phyloP scores from a whole-genome alignment of 2,329 filamentous ascomycete genomes.

The Trichoderma guizhouense region DNA sequence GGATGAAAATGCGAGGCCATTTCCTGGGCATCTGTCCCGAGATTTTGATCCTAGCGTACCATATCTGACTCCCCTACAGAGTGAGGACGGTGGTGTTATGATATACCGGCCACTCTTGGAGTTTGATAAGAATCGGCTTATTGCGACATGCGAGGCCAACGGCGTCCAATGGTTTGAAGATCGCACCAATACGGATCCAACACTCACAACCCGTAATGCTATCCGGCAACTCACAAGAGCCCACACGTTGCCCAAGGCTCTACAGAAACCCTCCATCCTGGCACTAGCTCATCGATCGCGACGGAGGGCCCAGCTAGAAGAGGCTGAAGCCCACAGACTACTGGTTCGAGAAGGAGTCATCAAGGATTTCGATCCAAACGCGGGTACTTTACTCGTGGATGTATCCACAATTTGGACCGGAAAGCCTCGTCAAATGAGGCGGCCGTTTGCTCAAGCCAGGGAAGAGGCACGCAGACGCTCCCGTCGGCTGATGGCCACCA shows the following conservation, averaged over 20 bases:
- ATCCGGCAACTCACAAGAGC: constrained; percentile 63
- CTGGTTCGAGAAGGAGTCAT: constrained; percentile 48
- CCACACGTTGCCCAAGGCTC: constrained; percentile 62
- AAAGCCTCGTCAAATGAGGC: constrained; percentile 8
- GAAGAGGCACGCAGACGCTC: constrained; percentile 31
- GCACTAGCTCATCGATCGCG: constrained; percentile 54
- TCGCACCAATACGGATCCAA: constrained; percentile 73
- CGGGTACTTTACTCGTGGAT: constrained; percentile 46
- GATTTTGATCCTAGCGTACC: constrained; percentile 26
- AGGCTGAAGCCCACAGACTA: constrained; percentile 52
- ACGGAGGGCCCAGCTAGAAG: constrained; percentile 41
- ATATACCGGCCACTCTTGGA: constrained; percentile 67
- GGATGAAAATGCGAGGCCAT: constrained; percentile 27
- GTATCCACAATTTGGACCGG: constrained; percentile 37
- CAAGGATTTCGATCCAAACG: constrained; percentile 45
- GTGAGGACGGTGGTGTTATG: constrained; percentile 64
- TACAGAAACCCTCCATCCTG: constrained; percentile 64
- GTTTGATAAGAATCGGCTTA: constrained; percentile 70
- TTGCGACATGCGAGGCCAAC: constrained; percentile 68
- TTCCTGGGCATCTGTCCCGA: constrained; percentile 26
- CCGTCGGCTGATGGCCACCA: constrained; percentile 43
- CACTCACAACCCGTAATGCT: constrained; percentile 76
- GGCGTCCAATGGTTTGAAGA: constrained; percentile 78
- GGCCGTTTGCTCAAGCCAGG: constrained; percentile 25
- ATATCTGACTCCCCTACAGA: constrained; percentile 34